phyloP scores from a whole-genome alignment of 306 rosid species.

The Mimosa bimucronata region DNA sequence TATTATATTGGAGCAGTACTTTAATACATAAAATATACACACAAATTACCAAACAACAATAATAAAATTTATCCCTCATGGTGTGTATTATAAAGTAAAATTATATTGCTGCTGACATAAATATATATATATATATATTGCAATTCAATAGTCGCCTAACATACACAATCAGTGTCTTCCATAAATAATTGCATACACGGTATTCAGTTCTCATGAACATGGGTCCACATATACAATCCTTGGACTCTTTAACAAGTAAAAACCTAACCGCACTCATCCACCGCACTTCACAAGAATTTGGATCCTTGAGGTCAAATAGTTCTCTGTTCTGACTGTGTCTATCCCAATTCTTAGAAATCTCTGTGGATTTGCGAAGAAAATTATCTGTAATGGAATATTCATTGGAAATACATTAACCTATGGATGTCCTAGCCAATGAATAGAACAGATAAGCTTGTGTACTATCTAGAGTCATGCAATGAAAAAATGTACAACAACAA shows the following conservation, averaged over 20 bases:
- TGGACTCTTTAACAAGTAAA: conserved; percentile 22
- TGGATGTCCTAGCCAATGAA: conserved; percentile 26
- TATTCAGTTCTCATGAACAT: not conserved
- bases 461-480: conserved; percentile 20
- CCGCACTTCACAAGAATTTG: conserved; percentile 23
- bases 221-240: conserved; percentile 17
- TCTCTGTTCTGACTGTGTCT: conserved; percentile 48
- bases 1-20: too few species aligned
- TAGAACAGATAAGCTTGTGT: not conserved
- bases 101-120: too few species aligned
- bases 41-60: too few species aligned
- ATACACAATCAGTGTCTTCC: conserved; percentile 88
- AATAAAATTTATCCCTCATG: too few species aligned
- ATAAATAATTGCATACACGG: conserved; percentile 5
- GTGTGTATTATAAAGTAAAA: too few species aligned
- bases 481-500: conserved; percentile 1
- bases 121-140: too few species aligned
- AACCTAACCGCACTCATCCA: conserved; percentile 40
- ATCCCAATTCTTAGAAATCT: conserved; percentile 58
- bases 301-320: conserved; percentile 20
- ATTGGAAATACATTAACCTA: conserved; percentile 12
- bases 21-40: too few species aligned
- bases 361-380: conserved; percentile 53
- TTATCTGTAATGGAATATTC: conserved; percentile 57
- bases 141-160: too few species aligned